These are phyloP conservation scores for Pseudomicrostroma phylloplanum DNA, from an alignment of 1,284 basidiomycete species.

Conservation along the genomic window DNA sequence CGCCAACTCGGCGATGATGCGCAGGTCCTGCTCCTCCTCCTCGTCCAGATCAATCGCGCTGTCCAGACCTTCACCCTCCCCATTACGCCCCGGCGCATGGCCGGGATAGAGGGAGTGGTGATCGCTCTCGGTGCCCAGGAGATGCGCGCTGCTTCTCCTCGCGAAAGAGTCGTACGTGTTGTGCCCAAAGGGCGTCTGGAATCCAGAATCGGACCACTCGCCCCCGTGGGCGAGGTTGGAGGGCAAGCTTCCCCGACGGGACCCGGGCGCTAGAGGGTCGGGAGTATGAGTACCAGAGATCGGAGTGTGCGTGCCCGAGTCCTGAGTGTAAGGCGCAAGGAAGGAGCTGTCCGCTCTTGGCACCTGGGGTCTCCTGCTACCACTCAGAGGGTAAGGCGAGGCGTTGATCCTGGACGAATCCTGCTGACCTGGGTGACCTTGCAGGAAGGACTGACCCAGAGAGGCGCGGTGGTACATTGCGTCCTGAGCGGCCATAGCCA, in stretches of 20 bases:
- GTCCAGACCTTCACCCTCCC: constrained; percentile 4
- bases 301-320: no score
- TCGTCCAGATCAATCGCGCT: constrained; percentile 57
- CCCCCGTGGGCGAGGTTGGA: no score
- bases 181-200: background rate
- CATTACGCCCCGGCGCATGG: background rate
- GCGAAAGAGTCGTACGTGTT: background rate
- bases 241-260: no score
- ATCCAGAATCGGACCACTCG: background rate
- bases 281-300: no score
- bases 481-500: constrained; percentile 22
- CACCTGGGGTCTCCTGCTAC: no score
- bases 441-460: no score
- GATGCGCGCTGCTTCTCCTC: constrained; percentile 2
- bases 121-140: background rate
- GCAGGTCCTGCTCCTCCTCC: constrained; percentile 64
- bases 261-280: no score
- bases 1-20: constrained; percentile 64
- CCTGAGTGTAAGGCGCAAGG: no score
- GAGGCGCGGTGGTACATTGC: constrained; percentile 22
- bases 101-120: constrained; percentile 1
- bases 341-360: no score
- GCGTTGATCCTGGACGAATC: no score
- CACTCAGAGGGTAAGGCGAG: no score
- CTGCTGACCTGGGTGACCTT: no score